These are phyloP conservation scores for Trichophyton equinum DNA, from an alignment of 2,329 filamentous ascomycete species.

Conservation along the genomic window DNA sequence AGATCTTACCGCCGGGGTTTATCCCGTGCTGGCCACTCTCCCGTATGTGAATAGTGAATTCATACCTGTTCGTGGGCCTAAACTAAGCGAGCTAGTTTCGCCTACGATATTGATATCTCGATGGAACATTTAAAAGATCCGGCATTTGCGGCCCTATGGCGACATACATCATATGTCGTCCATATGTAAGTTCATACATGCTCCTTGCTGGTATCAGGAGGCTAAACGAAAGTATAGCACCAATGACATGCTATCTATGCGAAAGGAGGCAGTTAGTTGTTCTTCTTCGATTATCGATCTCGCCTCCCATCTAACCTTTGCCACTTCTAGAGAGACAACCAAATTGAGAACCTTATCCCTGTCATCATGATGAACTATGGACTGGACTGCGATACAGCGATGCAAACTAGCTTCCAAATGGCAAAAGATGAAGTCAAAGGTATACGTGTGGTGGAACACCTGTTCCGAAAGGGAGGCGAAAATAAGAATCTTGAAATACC, in stretches of 20 bases:
- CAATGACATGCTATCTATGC: neutral
- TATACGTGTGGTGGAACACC: neutral
- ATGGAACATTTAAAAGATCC: neutral
- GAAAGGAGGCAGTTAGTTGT: neutral
- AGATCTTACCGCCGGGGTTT: neutral
- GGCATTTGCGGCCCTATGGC: neutral
- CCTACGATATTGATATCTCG: neutral
- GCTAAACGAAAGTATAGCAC: neutral
- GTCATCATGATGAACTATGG: neutral
- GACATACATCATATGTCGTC: neutral
- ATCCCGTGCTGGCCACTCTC: neutral
- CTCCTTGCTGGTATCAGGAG: neutral
- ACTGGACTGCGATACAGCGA: neutral
- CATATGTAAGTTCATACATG: neutral
- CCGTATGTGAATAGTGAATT: neutral
- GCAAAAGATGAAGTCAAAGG: neutral
- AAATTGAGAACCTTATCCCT: neutral
- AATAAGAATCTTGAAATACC: neutral
- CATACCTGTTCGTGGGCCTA: neutral
- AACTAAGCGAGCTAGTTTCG: neutral
- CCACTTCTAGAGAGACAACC: neutral
- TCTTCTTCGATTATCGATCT: neutral
- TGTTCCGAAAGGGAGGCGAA: neutral
- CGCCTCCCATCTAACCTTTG: neutral
- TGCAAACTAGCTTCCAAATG: neutral